These are phyloP conservation scores for Amanita molliuscula DNA, from an alignment of 768 basidiomycete genomes.

Conservation along the genomic window DNA sequence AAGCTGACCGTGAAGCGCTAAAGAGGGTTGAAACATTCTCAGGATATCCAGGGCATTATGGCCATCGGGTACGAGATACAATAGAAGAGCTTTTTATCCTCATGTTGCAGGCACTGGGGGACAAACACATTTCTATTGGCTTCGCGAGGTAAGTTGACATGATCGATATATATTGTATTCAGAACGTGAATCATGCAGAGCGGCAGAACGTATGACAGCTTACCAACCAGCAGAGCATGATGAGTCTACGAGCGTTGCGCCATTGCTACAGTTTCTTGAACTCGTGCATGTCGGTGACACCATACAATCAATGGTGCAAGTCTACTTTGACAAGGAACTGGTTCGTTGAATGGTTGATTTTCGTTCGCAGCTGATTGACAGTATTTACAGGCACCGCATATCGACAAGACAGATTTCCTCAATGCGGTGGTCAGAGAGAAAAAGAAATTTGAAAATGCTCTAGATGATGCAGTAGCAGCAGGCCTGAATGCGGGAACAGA, in stretches of 20 bases:
- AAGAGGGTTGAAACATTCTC: slow-evolving; percentile 90
- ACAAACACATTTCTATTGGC: slow-evolving; percentile 71
- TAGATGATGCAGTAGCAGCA: slow-evolving; percentile 90
- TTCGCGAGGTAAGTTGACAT: slow-evolving; percentile 54
- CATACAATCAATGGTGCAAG: slow-evolving; percentile 95
- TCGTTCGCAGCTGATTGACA: neutral
- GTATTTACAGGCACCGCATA: slow-evolving; percentile 57
- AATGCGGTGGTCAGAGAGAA: slow-evolving; percentile 93
- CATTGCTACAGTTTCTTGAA: slow-evolving; percentile 94
- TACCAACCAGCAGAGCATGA: slow-evolving; percentile 86
- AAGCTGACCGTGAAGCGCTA: slow-evolving; percentile 82
- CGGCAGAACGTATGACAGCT: slow-evolving; percentile 79
- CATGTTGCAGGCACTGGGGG: slow-evolving; percentile 65
- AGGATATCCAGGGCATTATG: slow-evolving; percentile 80
- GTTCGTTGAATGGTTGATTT: slow-evolving; percentile 22
- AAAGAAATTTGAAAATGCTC: slow-evolving; percentile 85
- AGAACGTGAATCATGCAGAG: slow-evolving; percentile 38
- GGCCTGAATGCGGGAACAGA: slow-evolving; percentile 95
- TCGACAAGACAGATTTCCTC: slow-evolving; percentile 89
- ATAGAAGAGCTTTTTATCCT: slow-evolving; percentile 91
- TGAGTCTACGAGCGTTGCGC: slow-evolving; percentile 77
- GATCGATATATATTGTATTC: slow-evolving; percentile 8
- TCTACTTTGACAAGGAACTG: slow-evolving; percentile 96
- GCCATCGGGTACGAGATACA: slow-evolving; percentile 80
- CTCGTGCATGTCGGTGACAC: slow-evolving; percentile 95